phyloP scores from a whole-genome alignment of 2,329 filamentous ascomycete species.

The Curvularia lunata region DNA sequence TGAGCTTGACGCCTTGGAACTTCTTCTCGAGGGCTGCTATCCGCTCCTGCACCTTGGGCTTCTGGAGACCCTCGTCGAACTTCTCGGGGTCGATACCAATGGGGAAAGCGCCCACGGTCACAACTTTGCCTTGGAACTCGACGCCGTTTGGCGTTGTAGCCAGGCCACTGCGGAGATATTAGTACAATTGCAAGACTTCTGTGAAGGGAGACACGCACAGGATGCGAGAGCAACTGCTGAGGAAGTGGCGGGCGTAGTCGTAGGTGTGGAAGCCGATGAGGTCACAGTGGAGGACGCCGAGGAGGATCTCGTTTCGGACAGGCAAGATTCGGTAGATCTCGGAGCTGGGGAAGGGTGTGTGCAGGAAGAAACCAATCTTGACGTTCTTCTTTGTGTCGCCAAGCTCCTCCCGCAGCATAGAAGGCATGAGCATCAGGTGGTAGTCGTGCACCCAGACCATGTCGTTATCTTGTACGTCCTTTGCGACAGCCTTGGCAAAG shows the following conservation, averaged over 20 bases:
- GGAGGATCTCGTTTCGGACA: slow-evolving; percentile 85
- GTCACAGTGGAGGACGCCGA: slow-evolving; percentile 90
- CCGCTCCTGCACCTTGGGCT: slow-evolving; percentile 83
- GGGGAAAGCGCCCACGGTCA: slow-evolving; percentile 93
- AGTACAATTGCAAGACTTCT: slow-evolving; percentile 7
- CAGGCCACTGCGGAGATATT: slow-evolving; percentile 57
- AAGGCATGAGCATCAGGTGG: slow-evolving; percentile 93
- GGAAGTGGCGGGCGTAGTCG: slow-evolving; percentile 96
- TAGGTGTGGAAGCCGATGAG: slow-evolving; percentile 98
- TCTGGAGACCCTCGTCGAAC: slow-evolving; percentile 86
- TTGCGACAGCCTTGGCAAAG: slow-evolving; percentile 86
- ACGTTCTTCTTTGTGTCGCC: slow-evolving; percentile 83
- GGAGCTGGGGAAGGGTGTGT: slow-evolving; percentile 95
- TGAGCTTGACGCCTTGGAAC: slow-evolving; percentile 94
- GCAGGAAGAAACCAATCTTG: slow-evolving; percentile 97
- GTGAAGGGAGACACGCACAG: slow-evolving; percentile 60
- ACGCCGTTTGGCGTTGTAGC: slow-evolving; percentile 91
- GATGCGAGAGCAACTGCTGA: slow-evolving; percentile 95
- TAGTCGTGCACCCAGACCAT: slow-evolving; percentile 99
- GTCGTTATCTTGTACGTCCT: slow-evolving; percentile 90
- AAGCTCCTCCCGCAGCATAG: slow-evolving; percentile 92
- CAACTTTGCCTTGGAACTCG: slow-evolving; percentile 84
- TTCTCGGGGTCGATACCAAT: slow-evolving; percentile 98
- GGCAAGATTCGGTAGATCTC: slow-evolving; percentile 97
- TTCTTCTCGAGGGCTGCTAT: slow-evolving; percentile 85